Conservation (phyloP, 768 basidiomycete species). For the Trametes sanguinea region DNA sequence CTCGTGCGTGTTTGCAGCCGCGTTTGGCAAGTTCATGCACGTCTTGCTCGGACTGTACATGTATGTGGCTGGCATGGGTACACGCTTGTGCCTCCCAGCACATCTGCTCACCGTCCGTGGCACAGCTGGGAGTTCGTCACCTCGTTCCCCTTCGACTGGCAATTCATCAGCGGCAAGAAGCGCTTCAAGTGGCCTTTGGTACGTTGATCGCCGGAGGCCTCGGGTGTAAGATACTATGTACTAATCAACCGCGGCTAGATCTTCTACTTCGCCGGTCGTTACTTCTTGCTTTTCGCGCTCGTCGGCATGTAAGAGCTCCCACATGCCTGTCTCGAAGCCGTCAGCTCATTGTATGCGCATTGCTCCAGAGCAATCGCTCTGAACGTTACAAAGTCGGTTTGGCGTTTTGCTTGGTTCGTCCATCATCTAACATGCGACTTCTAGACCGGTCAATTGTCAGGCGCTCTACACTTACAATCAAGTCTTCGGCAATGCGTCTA, state of each 20-base stretch:
- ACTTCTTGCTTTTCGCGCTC: slow-evolving; percentile 45
- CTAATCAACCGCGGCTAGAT: slow-evolving; percentile 29
- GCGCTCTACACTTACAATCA: slow-evolving; percentile 49
- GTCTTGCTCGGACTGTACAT: slow-evolving; percentile 46
- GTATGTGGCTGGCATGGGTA: slow-evolving; percentile 31
- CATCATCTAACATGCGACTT: neutral
- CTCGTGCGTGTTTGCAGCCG: slow-evolving; percentile 28
- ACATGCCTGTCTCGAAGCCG: too few relatives aligned
- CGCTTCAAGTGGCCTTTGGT: slow-evolving; percentile 52
- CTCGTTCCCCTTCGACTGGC: slow-evolving; percentile 46
- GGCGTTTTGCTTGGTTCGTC: neutral
- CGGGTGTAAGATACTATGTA: neutral
- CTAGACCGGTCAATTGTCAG: slow-evolving; percentile 46
- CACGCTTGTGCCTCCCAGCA: neutral
- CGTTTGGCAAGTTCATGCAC: slow-evolving; percentile 46
- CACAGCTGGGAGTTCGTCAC: slow-evolving; percentile 47
- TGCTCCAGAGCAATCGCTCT: slow-evolving; percentile 37
- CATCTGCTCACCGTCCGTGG: neutral
- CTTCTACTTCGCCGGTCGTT: slow-evolving; percentile 50
- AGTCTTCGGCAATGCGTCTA: slow-evolving; percentile 45
- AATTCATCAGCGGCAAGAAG: slow-evolving; percentile 41
- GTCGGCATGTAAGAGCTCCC: slow-evolving; percentile 45
- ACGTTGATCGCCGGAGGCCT: slow-evolving; percentile 2
- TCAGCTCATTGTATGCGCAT: neutral
- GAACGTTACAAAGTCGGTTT: slow-evolving; percentile 36